Conservation (phyloP, 805 yeast genomes). For the Candida methanosorbosa region DNA sequence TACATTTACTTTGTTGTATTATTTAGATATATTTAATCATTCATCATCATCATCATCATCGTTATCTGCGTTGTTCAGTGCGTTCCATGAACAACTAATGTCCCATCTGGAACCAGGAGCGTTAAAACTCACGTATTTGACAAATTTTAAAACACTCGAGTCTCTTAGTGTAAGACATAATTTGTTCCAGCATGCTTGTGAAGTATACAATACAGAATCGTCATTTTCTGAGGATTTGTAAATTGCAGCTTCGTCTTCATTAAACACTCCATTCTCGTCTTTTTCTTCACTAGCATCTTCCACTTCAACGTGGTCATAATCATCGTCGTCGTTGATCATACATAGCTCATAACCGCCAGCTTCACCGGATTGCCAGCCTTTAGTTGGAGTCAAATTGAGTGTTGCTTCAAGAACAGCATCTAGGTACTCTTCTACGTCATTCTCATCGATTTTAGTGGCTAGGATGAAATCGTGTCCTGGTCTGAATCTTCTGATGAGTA, state of each 20-base stretch:
- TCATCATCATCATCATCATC: constrained; percentile 12
- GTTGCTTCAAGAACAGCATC: constrained; percentile 69
- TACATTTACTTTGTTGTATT: no score
- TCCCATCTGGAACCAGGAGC: constrained; percentile 96
- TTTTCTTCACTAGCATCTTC: constrained; percentile 32
- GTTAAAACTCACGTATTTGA: constrained; percentile 81
- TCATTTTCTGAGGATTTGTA: constrained; percentile 60
- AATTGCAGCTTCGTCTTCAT: constrained; percentile 77
- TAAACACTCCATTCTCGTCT: constrained; percentile 12
- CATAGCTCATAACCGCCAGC: constrained; percentile 91
- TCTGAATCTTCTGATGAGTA: constrained; percentile 77
- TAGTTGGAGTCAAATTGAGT: constrained; percentile 69
- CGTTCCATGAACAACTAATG: constrained; percentile 70
- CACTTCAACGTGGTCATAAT: constrained; percentile 30
- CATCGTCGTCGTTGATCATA: constrained; percentile 53
- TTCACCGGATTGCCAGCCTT: constrained; percentile 85
- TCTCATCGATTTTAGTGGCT: constrained; percentile 50
- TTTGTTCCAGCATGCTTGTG: constrained; percentile 79
- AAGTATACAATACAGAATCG: constrained; percentile 68
- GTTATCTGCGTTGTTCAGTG: constrained; percentile 38
- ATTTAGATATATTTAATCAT: no score
- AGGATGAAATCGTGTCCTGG: constrained; percentile 92
- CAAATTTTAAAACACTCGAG: constrained; percentile 77
- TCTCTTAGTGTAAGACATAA: constrained; percentile 75
- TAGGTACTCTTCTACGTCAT: constrained; percentile 32